Evolutionary conservation across 305 asterid species (phyloP), one percentile per base, ranked within the genome.

Genomic region (Solanum hybrid): DNA sequence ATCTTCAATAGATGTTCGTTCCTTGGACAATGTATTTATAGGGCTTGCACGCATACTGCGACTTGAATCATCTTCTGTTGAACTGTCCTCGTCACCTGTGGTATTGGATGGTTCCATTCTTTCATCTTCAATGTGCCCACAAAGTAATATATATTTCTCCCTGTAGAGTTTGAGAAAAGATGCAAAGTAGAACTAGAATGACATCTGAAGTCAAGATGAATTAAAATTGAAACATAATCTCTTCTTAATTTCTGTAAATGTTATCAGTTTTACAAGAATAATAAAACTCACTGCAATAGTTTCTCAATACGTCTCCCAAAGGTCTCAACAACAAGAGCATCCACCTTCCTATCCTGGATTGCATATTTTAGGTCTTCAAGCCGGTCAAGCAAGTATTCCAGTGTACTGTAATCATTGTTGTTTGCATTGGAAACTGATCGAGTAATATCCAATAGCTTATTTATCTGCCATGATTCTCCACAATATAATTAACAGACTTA

Each of bases 291-390:
- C 99, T 96, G 99, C 90, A 98, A 92, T 91, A 98, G 93, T 92
- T 95, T 98, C 94, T 98, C 99, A 85, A 97, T 94, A 89, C 99
- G 97, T 90, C 99, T 95, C 92, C 99, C 99, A 88, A 98, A 95
- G 91, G 99, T 98, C 94, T 98, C 99, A 81, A 98, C 99, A 85
- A 98, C 95, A 92, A 98, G 99, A 90, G 99, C 99, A 93, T 98
- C 99, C 93, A 96, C 99, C 94, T 97, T 98, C 93, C 99, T 95
- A 89, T 96, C 99, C 87, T 95, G 94, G 91, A 98, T 98, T 92
- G 95, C 96, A 92, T 94, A 96, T 92, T 97, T 96, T 89, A 98
- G 95, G 90, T 98, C 99, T 34, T 96, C 99, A 92, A 96, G 88
- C 80, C 91, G 95, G 89, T 97, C 98, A 29, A 96, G 94, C 98